These are phyloP conservation scores for Pyrenophora seminiperda DNA, from an alignment of 2,329 filamentous ascomycete species.

Conservation along the genomic window DNA sequence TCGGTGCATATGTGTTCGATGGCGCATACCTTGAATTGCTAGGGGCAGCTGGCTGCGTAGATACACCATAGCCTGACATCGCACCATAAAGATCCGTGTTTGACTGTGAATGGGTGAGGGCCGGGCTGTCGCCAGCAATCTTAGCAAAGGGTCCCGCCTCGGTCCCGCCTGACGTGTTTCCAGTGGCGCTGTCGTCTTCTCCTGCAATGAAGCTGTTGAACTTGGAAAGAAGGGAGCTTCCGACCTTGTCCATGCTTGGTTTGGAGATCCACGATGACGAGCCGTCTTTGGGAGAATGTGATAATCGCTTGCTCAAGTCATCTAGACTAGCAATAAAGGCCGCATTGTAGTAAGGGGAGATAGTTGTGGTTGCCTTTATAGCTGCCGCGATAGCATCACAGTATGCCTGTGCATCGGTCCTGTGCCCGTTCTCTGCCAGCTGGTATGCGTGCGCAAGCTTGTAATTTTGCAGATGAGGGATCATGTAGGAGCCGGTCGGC, in stretches of 20 bases:
- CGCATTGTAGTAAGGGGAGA: constrained; percentile 84
- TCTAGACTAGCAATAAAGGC: constrained; percentile 77
- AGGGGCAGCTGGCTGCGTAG: constrained; percentile 28
- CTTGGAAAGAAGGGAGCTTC: constrained; percentile 84
- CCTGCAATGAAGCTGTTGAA: constrained; percentile 97
- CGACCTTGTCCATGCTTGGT: constrained; percentile 94
- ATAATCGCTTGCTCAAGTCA: constrained; percentile 81
- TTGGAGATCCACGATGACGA: constrained; percentile 90
- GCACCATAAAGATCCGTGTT: constrained; percentile 76
- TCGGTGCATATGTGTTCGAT: constrained; percentile 50
- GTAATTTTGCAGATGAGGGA: constrained; percentile 86
- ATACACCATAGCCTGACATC: constrained; percentile 61
- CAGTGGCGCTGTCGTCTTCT: constrained; percentile 74
- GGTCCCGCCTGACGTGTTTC: constrained; percentile 61
- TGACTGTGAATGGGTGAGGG: constrained; percentile 62
- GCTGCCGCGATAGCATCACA: constrained; percentile 80
- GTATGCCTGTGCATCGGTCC: constrained; percentile 84
- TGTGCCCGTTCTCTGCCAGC: constrained; percentile 81
- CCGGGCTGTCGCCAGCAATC: constrained; percentile 67
- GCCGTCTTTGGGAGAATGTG: constrained; percentile 81
- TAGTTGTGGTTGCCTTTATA: constrained; percentile 78
- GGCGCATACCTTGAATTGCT: constrained; percentile 50
- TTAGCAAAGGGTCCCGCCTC: constrained; percentile 79
- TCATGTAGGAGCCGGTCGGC: constrained; percentile 56
- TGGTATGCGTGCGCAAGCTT: constrained; percentile 87